phyloP scores from a whole-genome alignment of 139 green algal species.

The Micractinium sp. region DNA sequence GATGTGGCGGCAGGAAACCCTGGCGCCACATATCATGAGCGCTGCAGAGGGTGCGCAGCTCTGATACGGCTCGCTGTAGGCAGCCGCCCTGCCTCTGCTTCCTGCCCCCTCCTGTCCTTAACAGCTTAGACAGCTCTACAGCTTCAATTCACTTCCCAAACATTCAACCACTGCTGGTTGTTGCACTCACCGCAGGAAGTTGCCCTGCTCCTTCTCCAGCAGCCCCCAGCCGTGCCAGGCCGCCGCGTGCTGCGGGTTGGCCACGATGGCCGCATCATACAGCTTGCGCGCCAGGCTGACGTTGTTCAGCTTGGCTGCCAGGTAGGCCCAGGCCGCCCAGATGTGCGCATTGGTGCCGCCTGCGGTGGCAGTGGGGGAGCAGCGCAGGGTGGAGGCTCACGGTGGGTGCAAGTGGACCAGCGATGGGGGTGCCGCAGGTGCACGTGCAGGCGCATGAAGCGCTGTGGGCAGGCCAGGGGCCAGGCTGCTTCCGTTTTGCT shows the following conservation, averaged over 20 bases:
- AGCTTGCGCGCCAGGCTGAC: slow-evolving; percentile 80
- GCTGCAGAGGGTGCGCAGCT: too few species aligned
- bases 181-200: slow-evolving; percentile 63
- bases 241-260: slow-evolving; percentile 84
- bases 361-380: slow-evolving; percentile 12
- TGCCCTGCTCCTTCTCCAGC: slow-evolving; percentile 91
- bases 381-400: too few species aligned
- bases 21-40: too few species aligned
- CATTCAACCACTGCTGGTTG: not conserved
- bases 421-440: not conserved
- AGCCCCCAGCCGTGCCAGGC: slow-evolving; percentile 98
- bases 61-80: too few species aligned
- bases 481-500: too few species aligned
- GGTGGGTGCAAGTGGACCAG: too few species aligned
- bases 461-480: too few species aligned
- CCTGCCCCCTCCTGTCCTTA: too few species aligned
- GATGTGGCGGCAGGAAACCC: too few species aligned
- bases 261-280: slow-evolving; percentile 92
- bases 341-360: slow-evolving; percentile 87
- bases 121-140: too few species aligned
- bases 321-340: slow-evolving; percentile 91
- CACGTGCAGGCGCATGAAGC: not conserved
- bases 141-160: too few species aligned
- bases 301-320: slow-evolving; percentile 81
- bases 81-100: too few species aligned